Base-by-base conservation (phyloP, 2,329 filamentous ascomycete genomes). In the Fusarium sp. region DNA sequence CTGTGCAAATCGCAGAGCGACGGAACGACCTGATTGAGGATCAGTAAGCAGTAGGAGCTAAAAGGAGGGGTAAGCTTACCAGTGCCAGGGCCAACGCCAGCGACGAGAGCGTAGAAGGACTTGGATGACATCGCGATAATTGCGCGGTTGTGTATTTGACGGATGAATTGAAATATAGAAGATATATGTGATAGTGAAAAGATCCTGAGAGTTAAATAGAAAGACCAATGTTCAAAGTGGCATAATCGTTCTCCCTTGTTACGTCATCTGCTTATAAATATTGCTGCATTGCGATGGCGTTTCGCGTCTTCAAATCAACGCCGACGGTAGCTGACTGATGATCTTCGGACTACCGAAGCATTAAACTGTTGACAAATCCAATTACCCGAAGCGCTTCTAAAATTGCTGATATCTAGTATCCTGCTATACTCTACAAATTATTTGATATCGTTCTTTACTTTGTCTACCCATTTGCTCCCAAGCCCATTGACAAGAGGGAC, bases 21-120 rank as follows among this genome's bases (percentile, higher is more conserved):
- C 79, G 5, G 87, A 82, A 44, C 83, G 79, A 72, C 86, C 86
- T 85, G 39, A 3, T 35, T 1, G 7, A 22, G 18, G 14, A 18
- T 53, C 22, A 55, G 35, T 30, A 41, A 61, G 72, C 36, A 39
- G 64, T 56, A 44, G 50, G 6, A 22, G 53, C 12, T 54, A 28
- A 53, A 35, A 47, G 53, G 41, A 47, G 22, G 24, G 30, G 6
- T 22, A 64, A 24, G 48, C 65, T 50, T 77, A 84, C 85, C 85
- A 50, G 89, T 94, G 66, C 93, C 92, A 11, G 91, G 84, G n/a
- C 93, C 93, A 45, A 91, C 92, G 61, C 92, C 93, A 16, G 91
- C 91, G 65, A 95, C 82, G 68, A 95, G 84, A 56, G 91, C 90
- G 80, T 91, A 92, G 76, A 92, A 86, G 9, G 77, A 68, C 45